These are phyloP conservation scores for Boechera retrofracta DNA, from an alignment of 345 rosid species.

Conservation along the genomic window DNA sequence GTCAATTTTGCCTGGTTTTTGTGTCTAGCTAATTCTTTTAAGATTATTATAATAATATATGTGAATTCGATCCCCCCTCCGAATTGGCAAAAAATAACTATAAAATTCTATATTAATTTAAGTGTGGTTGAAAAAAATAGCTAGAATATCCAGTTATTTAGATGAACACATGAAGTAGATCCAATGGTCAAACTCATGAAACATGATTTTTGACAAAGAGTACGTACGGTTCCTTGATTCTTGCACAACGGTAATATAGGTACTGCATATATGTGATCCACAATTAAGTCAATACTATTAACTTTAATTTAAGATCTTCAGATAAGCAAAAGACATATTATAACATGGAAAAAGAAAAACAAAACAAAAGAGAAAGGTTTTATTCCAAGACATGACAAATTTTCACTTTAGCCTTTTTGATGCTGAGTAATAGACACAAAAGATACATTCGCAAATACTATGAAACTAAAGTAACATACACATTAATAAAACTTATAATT, in stretches of 20 bases:
- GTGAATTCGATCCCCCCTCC: too few species aligned
- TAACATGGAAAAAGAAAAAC: conserved; percentile 3
- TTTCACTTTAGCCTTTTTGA: conserved; percentile 39
- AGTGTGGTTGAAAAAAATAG: not conserved
- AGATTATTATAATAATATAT: too few species aligned
- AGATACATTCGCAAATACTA: conserved; percentile 33
- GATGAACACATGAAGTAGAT: not conserved
- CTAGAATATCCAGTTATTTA: not conserved
- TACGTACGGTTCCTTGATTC: conserved; percentile 35
- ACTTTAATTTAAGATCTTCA: conserved; percentile 42
- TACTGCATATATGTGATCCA: not conserved
- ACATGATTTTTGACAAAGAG: conserved; percentile 8
- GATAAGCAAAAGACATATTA: conserved; percentile 24
- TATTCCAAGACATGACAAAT: conserved; percentile 40
- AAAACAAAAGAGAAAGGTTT: conserved; percentile 22
- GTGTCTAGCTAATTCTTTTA: too few species aligned
- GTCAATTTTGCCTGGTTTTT: too few species aligned
- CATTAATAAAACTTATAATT: conserved; percentile 7
- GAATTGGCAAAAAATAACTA: too few species aligned
- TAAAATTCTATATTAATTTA: not conserved
- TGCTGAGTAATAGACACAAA: conserved; percentile 37
- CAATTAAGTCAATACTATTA: not conserved
- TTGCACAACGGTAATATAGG: not conserved
- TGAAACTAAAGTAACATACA: conserved; percentile 32
- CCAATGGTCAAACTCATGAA: conserved; percentile 14